Conservation (phyloP, 2,329 filamentous ascomycete genomes). For the Dothidotthia symphoricarpi region DNA sequence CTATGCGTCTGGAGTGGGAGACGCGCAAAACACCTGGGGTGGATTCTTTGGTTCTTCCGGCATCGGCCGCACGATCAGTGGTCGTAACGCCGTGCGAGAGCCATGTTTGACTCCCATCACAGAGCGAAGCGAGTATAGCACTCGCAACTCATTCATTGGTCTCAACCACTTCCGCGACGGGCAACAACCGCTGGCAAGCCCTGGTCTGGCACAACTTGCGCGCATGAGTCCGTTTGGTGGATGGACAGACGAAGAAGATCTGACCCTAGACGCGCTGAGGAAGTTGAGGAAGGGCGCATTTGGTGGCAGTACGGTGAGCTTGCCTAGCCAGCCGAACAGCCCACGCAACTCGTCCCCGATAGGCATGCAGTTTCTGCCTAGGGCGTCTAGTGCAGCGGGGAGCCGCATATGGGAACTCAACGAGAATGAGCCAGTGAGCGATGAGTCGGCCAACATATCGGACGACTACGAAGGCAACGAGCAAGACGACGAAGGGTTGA, state of each 20-base stretch:
- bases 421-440: conserved; percentile 25
- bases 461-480: conserved; percentile 20
- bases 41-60: conserved; percentile 84
- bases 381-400: conserved; percentile 29
- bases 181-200: conserved; percentile 59
- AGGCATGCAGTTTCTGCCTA: conserved; percentile 37
- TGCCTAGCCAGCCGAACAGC: conserved; percentile 50
- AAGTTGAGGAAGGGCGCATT: conserved; percentile 73
- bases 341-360: conserved; percentile 41
- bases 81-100: conserved; percentile 63
- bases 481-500: conserved; percentile 22
- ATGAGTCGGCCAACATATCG: conserved; percentile 21
- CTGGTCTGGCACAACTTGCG: conserved; percentile 75
- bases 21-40: conserved; percentile 68
- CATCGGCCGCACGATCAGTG: conserved; percentile 66
- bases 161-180: conserved; percentile 56
- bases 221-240: conserved; percentile 54
- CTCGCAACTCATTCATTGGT: conserved; percentile 85
- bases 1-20: conserved; percentile 63
- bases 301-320: conserved; percentile 75
- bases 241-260: conserved; percentile 57
- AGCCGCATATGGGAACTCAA: conserved; percentile 31
- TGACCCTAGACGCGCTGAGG: conserved; percentile 70
- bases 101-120: conserved; percentile 96
- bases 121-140: conserved; percentile 92